Percentiles rank a stretch among this genome's conserved stretches.
Conservation (phyloP, 768 basidiomycete genomes). For the Boletales sp. region DNA sequence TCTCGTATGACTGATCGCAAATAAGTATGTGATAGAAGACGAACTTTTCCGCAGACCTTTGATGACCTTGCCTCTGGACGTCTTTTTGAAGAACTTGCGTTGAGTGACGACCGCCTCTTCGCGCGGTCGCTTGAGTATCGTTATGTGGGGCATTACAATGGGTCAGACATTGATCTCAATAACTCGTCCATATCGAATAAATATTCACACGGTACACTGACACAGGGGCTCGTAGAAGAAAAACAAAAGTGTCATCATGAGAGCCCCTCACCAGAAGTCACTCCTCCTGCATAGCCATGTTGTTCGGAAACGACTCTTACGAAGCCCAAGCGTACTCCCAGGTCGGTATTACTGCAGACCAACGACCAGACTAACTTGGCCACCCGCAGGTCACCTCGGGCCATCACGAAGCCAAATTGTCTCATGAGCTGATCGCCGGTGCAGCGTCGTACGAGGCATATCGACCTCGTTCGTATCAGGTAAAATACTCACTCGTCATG, state of each 20-base stretch:
- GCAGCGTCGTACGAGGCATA: slow-evolving; percentile 28
- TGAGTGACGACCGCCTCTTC: slow-evolving; percentile 75
- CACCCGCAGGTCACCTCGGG: slow-evolving; percentile 9
- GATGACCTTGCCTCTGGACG: slow-evolving; percentile 87
- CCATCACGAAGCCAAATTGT: slow-evolving; percentile 19
- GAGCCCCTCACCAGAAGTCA: background rate
- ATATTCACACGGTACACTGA: slow-evolving; percentile 8
- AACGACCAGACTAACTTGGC: background rate
- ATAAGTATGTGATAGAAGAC: background rate
- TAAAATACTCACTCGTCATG: background rate
- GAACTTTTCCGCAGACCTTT: slow-evolving; percentile 55
- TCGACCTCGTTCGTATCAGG: background rate
- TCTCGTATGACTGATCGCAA: slow-evolving; percentile 73
- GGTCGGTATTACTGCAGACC: background rate
- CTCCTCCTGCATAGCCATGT: slow-evolving; percentile 9
- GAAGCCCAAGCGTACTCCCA: slow-evolving; percentile 23
- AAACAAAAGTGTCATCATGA: background rate
- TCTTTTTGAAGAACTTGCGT: slow-evolving; percentile 95
- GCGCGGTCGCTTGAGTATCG: slow-evolving; percentile 66
- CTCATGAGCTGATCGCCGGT: slow-evolving; percentile 25
- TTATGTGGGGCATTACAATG: slow-evolving; percentile 51
- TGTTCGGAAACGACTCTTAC: slow-evolving; percentile 18
- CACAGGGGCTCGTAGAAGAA: background rate
- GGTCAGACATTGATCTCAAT: too few relatives aligned
- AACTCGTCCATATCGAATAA: background rate